Conservation (phyloP, 306 rosid species). For the Betula pendula region DNA sequence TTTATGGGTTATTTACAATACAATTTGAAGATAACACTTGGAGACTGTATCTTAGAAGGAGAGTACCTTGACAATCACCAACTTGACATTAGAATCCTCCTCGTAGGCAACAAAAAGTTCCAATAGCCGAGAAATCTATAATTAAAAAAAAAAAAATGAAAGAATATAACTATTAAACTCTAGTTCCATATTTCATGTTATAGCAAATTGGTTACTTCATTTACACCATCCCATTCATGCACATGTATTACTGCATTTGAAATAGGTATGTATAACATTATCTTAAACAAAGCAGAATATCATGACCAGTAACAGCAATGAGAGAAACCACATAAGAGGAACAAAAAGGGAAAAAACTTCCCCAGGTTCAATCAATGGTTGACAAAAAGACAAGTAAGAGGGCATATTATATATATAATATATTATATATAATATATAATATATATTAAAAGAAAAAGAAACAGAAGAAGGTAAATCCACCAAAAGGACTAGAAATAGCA, state of each 20-base stretch:
- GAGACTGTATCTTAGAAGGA: neutral
- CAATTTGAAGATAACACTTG: neutral
- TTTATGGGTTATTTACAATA: neutral
- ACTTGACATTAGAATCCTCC: slow-evolving; percentile 58
- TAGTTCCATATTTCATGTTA: neutral
- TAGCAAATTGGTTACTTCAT: neutral
- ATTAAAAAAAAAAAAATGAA: neutral
- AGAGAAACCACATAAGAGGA: neutral
- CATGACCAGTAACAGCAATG: neutral
- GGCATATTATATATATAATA: too few species aligned
- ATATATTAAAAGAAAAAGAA: too few species aligned
- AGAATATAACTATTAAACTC: neutral
- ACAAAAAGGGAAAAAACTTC: neutral
- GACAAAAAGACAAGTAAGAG: neutral
- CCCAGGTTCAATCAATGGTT: neutral
- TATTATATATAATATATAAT: neutral
- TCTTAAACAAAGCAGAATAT: neutral
- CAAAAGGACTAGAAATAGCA: neutral
- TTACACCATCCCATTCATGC: neutral
- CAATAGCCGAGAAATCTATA: slow-evolving; percentile 62
- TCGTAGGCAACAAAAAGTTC: slow-evolving; percentile 60
- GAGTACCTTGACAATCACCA: slow-evolving; percentile 71
- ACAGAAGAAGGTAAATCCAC: neutral
- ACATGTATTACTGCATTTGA: neutral
- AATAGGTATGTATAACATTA: neutral